Evolutionary conservation across 208 protist genomes (phyloP), one percentile per base, ranked within the genome.

Genomic region (Wallacemonas sp.): DNA sequence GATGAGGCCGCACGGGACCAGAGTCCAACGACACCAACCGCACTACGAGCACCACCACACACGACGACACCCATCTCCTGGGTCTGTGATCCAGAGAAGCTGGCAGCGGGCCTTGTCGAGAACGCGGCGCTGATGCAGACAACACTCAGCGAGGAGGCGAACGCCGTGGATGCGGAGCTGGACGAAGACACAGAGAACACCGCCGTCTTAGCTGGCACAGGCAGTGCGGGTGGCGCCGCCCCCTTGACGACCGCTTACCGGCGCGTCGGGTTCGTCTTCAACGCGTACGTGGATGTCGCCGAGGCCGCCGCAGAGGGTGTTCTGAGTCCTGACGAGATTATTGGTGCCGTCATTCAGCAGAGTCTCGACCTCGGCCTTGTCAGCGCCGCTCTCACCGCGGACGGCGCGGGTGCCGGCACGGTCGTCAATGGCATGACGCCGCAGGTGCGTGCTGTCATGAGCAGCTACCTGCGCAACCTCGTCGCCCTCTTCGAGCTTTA

Each of bases 311-410:
- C 60, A 33, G 72, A 48, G 30, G 77, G 68, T 0, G 52, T 60
- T 17, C 29, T 84, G 36, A 34, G 64, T 27, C 23, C 38, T 11
- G 38, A 32, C 5, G 49, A 63, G n/a, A 46, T 84, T 2, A 43
- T 84, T 14, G 72, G 78, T 32, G 57, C 69, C 1, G 77, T 74
- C 56, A 73, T 79, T 19, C 29, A 54, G 6, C 72, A 79, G 56
- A 60, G 56, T 36, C 38, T 33, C 16, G 47, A 38, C 24, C 61
- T 66, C 11, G 49, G 54, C n/a, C 67, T 60, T 3, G 67, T 62
- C 5, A 54, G 61, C 2, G 57, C 61, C 9, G 63, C 65, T 61
- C 43, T 67, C 61, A 23, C 49, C 44, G 17, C 24, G 47, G 46
- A 58, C 52, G 52, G 30, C 17, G 29, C 32, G 29, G 23, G 19